Conservation (phyloP, 305 asterid genomes). For the Rubia balearica region DNA sequence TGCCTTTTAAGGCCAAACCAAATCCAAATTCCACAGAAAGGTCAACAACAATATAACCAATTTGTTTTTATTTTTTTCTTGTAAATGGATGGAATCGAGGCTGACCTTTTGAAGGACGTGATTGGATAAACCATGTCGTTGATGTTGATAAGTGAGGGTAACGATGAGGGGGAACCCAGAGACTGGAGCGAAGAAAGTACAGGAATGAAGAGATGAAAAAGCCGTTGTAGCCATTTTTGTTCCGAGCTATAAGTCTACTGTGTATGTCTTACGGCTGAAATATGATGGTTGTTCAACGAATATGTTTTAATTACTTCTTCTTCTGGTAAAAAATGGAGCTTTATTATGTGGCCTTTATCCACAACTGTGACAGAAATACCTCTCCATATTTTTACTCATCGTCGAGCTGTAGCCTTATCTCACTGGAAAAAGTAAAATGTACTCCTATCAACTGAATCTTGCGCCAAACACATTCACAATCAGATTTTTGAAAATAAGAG, state of each 20-base stretch:
- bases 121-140: constrained; percentile 8
- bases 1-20: constrained; percentile 4
- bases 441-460: constrained; percentile 3
- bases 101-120: constrained; percentile 10
- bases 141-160: constrained; percentile 2
- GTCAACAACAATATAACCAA: background rate
- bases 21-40: constrained; percentile 10
- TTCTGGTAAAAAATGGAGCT: constrained; percentile 5
- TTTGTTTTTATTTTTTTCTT: background rate
- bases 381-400: background rate
- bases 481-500: too few relatives aligned
- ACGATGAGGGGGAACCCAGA: constrained; percentile 2
- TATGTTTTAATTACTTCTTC: too few relatives aligned
- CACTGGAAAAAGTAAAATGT: background rate
- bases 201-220: background rate
- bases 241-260: too few relatives aligned
- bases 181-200: background rate
- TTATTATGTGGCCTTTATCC: constrained; percentile 5
- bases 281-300: too few relatives aligned
- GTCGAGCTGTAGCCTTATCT: background rate
- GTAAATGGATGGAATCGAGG: background rate
- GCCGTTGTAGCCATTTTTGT: background rate
- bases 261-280: too few relatives aligned
- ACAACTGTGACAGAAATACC: too few relatives aligned
- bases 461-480: background rate